These are phyloP conservation scores for Evansstolkia leycettana DNA, from an alignment of 495 filamentous ascomycete species.

Conservation along the genomic window DNA sequence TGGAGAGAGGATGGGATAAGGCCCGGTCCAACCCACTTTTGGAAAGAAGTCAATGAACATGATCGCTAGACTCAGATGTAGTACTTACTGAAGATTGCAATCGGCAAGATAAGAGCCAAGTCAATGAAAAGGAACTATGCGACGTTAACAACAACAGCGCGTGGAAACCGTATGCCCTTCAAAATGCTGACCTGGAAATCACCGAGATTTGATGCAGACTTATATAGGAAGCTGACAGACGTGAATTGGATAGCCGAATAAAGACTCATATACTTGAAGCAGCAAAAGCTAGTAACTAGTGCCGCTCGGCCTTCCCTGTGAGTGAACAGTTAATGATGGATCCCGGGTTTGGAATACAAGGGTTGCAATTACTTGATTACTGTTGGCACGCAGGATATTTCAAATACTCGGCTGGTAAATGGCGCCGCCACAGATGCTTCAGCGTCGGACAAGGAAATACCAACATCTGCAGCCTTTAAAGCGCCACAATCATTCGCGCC, in stretches of 20 bases:
- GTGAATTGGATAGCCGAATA: slow-evolving; percentile 99
- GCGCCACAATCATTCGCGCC: slow-evolving; percentile 98
- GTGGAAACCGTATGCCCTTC: neutral
- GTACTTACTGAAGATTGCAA: slow-evolving; percentile 82
- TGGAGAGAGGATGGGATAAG: slow-evolving; percentile 61
- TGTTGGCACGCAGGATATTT: slow-evolving; percentile 92
- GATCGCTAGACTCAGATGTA: neutral
- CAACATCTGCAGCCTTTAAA: slow-evolving; percentile 93
- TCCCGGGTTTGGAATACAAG: neutral
- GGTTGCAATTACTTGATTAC: slow-evolving; percentile 54
- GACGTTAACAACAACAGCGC: too few species aligned
- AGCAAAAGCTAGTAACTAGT: slow-evolving; percentile 95
- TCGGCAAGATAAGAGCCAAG: slow-evolving; percentile 80
- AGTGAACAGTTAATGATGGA: slow-evolving; percentile 3
- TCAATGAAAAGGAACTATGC: slow-evolving; percentile 91
- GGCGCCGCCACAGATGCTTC: slow-evolving; percentile 97
- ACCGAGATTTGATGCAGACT: slow-evolving; percentile 87
- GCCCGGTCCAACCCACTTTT: slow-evolving; percentile 85
- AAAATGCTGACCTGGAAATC: slow-evolving; percentile 66
- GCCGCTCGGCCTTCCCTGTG: slow-evolving; percentile 80
- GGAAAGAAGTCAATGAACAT: slow-evolving; percentile 1
- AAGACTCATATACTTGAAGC: slow-evolving; percentile 99
- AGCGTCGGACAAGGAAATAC: slow-evolving; percentile 95
- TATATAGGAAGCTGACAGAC: slow-evolving; percentile 95
- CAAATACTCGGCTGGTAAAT: slow-evolving; percentile 90